These are phyloP conservation scores for Agaricales sp. DNA, from an alignment of 1,284 basidiomycete genomes.

Conservation along the genomic window DNA sequence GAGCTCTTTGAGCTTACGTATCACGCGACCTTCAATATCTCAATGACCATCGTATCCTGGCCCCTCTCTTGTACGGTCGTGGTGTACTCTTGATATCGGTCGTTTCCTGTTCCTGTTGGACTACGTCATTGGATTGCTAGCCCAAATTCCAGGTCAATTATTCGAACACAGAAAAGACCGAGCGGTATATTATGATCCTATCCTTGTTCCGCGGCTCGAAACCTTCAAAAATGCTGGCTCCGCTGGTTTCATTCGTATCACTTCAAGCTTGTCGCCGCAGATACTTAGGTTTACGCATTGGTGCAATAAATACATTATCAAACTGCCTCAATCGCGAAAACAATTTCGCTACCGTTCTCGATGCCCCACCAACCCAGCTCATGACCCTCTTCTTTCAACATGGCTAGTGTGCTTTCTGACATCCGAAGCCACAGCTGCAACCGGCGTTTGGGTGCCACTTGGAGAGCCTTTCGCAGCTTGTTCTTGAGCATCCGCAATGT, in stretches of 20 bases:
- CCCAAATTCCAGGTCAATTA: too few relatives aligned
- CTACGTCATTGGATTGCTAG: too few relatives aligned
- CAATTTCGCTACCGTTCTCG: slow-evolving; percentile 45
- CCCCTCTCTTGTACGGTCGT: not conserved
- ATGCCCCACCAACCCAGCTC: slow-evolving; percentile 65
- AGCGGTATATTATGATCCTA: too few relatives aligned
- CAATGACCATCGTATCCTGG: not conserved
- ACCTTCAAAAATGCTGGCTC: too few relatives aligned
- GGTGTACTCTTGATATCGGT: not conserved
- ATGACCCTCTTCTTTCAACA: slow-evolving; percentile 32
- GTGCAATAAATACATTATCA: too few relatives aligned
- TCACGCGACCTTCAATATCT: not conserved
- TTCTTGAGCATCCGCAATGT: slow-evolving; percentile 42
- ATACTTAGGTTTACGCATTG: too few relatives aligned
- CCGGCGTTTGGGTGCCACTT: slow-evolving; percentile 11
- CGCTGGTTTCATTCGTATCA: too few relatives aligned
- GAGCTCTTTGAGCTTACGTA: not conserved
- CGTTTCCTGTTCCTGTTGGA: too few relatives aligned
- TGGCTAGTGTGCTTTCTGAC: slow-evolving; percentile 32
- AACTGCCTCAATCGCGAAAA: slow-evolving; percentile 15
- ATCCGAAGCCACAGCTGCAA: slow-evolving; percentile 46
- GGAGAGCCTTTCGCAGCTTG: slow-evolving; percentile 40
- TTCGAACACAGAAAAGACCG: too few relatives aligned
- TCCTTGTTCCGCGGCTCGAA: too few relatives aligned
- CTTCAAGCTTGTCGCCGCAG: too few relatives aligned